Evolutionary conservation across 345 rosid genomes (phyloP), one percentile per base, ranked within the genome.

Genomic region (Citropsis articulata): DNA sequence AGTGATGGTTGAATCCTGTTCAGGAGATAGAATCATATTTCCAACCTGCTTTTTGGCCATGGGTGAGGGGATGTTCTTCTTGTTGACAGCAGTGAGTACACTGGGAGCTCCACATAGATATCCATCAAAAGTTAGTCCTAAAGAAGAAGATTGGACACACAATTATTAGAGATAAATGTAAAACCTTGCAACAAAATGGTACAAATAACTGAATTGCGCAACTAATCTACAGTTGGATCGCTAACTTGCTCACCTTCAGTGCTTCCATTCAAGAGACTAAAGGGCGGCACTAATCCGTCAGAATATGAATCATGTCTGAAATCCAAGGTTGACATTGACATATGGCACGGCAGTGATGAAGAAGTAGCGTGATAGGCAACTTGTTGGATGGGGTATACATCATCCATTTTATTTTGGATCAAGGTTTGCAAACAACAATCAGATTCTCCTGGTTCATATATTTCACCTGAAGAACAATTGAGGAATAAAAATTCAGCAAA

Each of bases 381-480:
- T 61, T 28, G 74, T 65, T 65, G 73, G 31, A 16, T 42, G 64
- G 31, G 71, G 66, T 55, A 69, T 16, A 6, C 3, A 24, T 61
- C 79, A 55, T 40, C 63, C 8, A 73, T 31, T 31, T 65, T 66
- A 53, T n/a, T 35, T 56, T 63, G 77, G 31, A 80, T 33, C 33
- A 81, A 64, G 31, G 10, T 57, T 68, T 73, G 73, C 78, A 87
- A 64, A 45, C 66, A 72, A 25, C 60, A 21, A 13, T 53, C 69
- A 77, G 72, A 1, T 65, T 79, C 60, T 77, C 79, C 75, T 21
- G 71, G 80, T 85, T 76, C 76, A 77, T 73, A 64, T 75, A 78
- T 66, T 84, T 80, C 73, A 48, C 79, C 87, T 85, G 71, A 1
- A 60, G 45, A 73, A 57, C 12, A 28, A 6, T 75, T 35, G 24